Base-by-base conservation (phyloP, 208 protist genomes). In the Leishmania amazonensis region DNA sequence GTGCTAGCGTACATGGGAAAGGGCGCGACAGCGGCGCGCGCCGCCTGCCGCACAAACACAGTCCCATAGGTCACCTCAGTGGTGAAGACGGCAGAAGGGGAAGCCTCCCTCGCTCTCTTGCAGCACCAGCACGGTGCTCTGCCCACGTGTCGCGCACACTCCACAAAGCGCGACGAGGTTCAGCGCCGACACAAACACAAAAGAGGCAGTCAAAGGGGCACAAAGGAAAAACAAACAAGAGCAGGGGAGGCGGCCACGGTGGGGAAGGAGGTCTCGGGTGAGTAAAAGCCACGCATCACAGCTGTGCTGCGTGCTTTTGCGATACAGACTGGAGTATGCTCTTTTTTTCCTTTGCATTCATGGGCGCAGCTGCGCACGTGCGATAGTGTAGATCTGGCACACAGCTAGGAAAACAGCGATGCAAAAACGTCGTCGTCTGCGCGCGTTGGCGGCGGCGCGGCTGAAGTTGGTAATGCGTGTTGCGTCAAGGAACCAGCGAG, bases 321-420 rank as follows among this genome's bases (percentile, higher is more conserved):
- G 35, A 7, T 51, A 17, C n/a, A 74, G 0, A 31, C 15, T 13
- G 40, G 38, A 49, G 67, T 3, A 42, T 13, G 35, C 1, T 45
- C 17, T 21, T 54, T 54, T 54, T 54, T 5, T 54, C 19, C 3
- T 0, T 54, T n/a, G 45, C 9, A 9, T 53, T 3, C 70, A 38
- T 11, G 24, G 45, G 11, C 11, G 42, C 28, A 45, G 47, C 45
- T 38, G n/a, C 31, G 31, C 21, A 38, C 28, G 45, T 47, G 67
- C 17, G n/a, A 28, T 2, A 4, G 24, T 19, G 40, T 35, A 51
- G 24, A 74, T 54, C 1, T 21, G 45, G 47, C 9, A 8, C 13
- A 35, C 21, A n/a, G 17, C 45, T 80, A 80, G 7, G 76, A 40
- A 53, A 80, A 80, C n/a, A 80, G 47, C 17, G 8, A 35, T 17